These are phyloP conservation scores for Pichia sp. DNA, from an alignment of 1,139 yeast genomes.

Conservation along the genomic window DNA sequence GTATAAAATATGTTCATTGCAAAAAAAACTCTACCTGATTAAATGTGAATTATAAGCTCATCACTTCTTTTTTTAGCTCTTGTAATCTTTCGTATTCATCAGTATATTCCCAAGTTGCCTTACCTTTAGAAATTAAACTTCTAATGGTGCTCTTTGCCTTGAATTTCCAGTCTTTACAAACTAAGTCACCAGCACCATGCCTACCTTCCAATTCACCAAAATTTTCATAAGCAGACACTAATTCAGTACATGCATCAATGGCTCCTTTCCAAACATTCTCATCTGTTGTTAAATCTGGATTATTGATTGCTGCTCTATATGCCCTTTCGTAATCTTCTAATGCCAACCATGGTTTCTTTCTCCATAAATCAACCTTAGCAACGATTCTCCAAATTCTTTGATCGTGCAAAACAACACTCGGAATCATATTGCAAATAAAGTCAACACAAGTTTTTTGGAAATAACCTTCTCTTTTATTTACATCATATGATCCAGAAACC, in stretches of 20 bases:
- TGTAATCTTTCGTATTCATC: conserved; percentile 67
- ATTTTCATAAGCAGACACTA: conserved; percentile 82
- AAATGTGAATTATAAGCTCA: not conserved
- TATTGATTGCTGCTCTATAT: conserved; percentile 61
- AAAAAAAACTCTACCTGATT: not conserved
- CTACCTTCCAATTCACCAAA: conserved; percentile 85
- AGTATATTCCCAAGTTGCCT: conserved; percentile 69
- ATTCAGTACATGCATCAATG: conserved; percentile 70
- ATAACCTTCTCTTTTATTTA: conserved; percentile 38
- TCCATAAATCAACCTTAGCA: conserved; percentile 83
- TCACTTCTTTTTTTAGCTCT: conserved; percentile 43
- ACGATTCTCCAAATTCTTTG: conserved; percentile 79
- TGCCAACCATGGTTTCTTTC: conserved; percentile 80
- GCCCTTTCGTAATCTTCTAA: conserved; percentile 85
- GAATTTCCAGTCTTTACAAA: conserved; percentile 88
- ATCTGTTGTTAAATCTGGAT: conserved; percentile 57
- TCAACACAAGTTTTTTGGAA: conserved; percentile 65
- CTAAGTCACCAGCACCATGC: conserved; percentile 73
- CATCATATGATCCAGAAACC: conserved; percentile 44
- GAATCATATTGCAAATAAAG: conserved; percentile 59
- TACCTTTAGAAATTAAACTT: conserved; percentile 74
- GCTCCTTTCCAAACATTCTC: conserved; percentile 71
- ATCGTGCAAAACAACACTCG: conserved; percentile 61
- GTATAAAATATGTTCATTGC: too few species aligned
- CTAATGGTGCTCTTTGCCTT: conserved; percentile 70